Base-by-base conservation (phyloP, 1,284 basidiomycete species). In the Papiliotrema terrestris region DNA sequence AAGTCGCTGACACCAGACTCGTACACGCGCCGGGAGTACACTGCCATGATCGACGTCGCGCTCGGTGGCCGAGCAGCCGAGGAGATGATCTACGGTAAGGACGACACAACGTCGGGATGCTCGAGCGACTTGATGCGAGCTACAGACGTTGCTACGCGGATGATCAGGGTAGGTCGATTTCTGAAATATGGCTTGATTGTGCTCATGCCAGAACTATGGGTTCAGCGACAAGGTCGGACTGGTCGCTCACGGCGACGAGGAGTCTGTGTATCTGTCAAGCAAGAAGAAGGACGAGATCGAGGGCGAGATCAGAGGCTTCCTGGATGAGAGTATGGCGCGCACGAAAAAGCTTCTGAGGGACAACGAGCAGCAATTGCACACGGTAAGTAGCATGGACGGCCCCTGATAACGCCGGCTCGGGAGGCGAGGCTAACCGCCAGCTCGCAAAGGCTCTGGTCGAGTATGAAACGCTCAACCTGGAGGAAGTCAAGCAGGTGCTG, bases 51-150 rank as follows among this genome's bases (percentile, higher is more conserved):
- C 61, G 93, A 95, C 74, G 92, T 96, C 19, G 85, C 84, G 39
- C 89, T 96, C 82, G 92, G 91, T 35, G 92, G 94, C 20, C 86
- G 94, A 53, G 89, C 92, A 4, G 94, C 93, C 22, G 93, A 97
- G 75, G 91, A 91, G 78, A 75, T 97, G 63, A 86, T 96, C 62
- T 95, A 91, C 71, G 94, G 93, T 4, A 75, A 83, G 59, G 89
- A 94, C 57, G 88, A 90, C 65, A 84, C 92, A 41, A 91, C 90
- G 3, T 91, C 88, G 58, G 92, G 93, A n/a, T 91, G 91, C 49
- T 88, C 86, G 52, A 89, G 86, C 59, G 93, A 97, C 76, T 83
- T 97, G 49, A 80, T 81, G 61, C 80, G 81, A 45, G 93, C 93
- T 2, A 94, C 90, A 3, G 75, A 82, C 51, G 87, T 86, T 20